Percentiles rank a stretch among this genome's conserved stretches.
These are phyloP conservation scores for Sporothrix inflata DNA, from an alignment of 2,329 filamentous ascomycete genomes.

Conservation along the genomic window DNA sequence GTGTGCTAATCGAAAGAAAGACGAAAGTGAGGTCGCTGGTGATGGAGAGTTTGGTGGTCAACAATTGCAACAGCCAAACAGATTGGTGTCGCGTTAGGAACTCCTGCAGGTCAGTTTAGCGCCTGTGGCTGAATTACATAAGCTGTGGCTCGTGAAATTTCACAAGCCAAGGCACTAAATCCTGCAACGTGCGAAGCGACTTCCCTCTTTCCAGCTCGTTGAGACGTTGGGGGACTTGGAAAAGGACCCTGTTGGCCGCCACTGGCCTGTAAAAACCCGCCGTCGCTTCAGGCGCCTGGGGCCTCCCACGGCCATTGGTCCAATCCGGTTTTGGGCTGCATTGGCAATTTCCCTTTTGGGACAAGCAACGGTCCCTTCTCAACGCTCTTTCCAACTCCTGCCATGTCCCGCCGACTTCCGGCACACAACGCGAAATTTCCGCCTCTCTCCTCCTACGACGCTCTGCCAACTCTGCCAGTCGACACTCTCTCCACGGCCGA, in stretches of 20 bases:
- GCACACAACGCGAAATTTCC: conserved; percentile 18
- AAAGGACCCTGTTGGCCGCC: background rate
- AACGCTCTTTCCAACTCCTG: conserved; percentile 1
- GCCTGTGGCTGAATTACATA: background rate
- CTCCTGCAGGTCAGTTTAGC: too few species aligned
- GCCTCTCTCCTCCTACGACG: background rate
- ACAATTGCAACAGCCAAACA: background rate
- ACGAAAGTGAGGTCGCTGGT: conserved; percentile 3
- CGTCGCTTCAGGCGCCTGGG: conserved; percentile 10
- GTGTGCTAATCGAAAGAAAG: too few species aligned
- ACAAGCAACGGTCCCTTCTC: conserved; percentile 15
- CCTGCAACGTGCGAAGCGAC: background rate
- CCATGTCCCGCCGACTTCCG: conserved; percentile 22
- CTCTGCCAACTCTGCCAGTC: background rate
- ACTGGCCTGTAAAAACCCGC: conserved; percentile 10
- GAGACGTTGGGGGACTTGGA: background rate
- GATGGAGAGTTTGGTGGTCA: background rate
- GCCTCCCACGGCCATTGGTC: conserved; percentile 1
- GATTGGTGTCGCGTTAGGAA: background rate
- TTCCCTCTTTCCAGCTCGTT: background rate
- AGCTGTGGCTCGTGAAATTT: background rate
- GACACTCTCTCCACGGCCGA: background rate
- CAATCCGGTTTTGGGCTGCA: conserved; percentile 1
- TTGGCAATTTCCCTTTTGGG: conserved; percentile 26
- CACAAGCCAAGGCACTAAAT: conserved; percentile 15